These are phyloP conservation scores for Logfia minima DNA, from an alignment of 129 eudicot species.

Conservation along the genomic window DNA sequence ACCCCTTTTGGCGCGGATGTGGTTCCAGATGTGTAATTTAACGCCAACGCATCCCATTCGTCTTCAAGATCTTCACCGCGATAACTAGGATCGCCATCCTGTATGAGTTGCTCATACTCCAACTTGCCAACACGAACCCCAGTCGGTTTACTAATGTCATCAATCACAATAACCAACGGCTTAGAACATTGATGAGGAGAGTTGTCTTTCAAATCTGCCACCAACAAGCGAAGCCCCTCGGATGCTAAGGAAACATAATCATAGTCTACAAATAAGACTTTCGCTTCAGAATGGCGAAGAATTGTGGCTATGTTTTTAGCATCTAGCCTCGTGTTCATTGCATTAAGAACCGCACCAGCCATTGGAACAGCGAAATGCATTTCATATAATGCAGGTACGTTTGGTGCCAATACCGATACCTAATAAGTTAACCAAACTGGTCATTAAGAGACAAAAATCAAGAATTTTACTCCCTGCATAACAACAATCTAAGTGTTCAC, in stretches of 20 bases:
- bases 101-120: conserved; percentile 61
- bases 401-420: conserved; percentile 80
- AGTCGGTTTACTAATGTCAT: conserved; percentile 52
- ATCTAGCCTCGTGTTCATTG: conserved; percentile 67
- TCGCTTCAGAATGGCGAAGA: conserved; percentile 68
- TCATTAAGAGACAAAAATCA: background rate
- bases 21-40: conserved; percentile 66
- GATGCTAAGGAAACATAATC: conserved; percentile 46
- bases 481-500: no score
- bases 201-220: conserved; percentile 3
- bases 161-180: conserved; percentile 58
- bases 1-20: conserved; percentile 64
- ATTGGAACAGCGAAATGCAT: conserved; percentile 71
- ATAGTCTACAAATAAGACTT: conserved; percentile 59
- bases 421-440: background rate
- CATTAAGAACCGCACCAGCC: conserved; percentile 70
- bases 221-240: conserved; percentile 47
- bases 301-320: conserved; percentile 57
- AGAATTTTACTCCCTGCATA: no score
- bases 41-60: conserved; percentile 56
- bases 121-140: conserved; percentile 49
- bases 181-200: background rate
- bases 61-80: conserved; percentile 37
- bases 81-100: conserved; percentile 36
- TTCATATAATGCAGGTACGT: conserved; percentile 69